Evolutionary conservation across 352 stramenopile genomes (phyloP), one percentile per base, ranked within the genome.

Genomic region (Globisporangium nagaii): DNA sequence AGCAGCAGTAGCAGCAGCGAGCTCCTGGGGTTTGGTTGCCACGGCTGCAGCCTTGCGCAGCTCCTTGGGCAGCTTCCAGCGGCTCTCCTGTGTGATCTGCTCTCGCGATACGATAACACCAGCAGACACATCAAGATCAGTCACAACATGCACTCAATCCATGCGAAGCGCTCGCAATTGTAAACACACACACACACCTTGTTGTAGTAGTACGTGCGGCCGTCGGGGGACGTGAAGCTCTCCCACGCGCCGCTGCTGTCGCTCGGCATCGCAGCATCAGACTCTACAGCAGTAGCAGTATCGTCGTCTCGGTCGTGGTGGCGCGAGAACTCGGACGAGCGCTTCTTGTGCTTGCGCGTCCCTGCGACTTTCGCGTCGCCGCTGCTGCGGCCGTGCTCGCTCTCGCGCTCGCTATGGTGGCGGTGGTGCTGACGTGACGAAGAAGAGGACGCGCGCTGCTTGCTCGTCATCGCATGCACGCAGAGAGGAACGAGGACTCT

Each of bases 191-290:
- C 8, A 43, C 44, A 19, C 34, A 71, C 62, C 36, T 71, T 58
- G 36, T 88, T 88, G 60, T 86, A 86, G 53, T 79, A 88, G 56
- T 88, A 86, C 11, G 60, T 46, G 22, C 75, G 71, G 3, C 78
- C 78, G 34, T 88, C 78, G 4, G 75, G 75, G 19, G 77, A 69
- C 53, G 65, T 84, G 58, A 79, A 88, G 49, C 62, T 45, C 58
- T 81, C 59, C 77, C 77, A 88, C 53, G 63, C 62, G 36, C 37
- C 53, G 13, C 24, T 46, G 40, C 12, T n/a, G 22, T n/a, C 12
- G 15, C 6, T 34, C 24, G n/a, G n/a, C n/a, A 7, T 13, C 19
- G 51, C 60, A 17, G 27, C 56, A 32, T 47, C 50, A 32, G 50
- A 8, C 2, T 9, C 25, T 13, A 11, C 5, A 5, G 2, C 39